phyloP scores from a whole-genome alignment of 164 flowering plant genomes.

The Vitis amurensis region DNA sequence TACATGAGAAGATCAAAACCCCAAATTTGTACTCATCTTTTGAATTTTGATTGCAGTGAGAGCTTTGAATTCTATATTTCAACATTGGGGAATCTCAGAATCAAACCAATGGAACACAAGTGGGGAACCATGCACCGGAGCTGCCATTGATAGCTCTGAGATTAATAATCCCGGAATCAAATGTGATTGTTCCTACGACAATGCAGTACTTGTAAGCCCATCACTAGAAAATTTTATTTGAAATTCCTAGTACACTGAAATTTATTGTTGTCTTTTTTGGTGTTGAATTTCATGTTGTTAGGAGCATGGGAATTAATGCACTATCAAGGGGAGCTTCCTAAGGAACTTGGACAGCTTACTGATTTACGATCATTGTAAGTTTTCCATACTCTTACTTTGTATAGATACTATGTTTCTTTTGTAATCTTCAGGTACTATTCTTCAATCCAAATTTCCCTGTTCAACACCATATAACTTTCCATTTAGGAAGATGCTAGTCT shows the following conservation, averaged over 20 bases:
- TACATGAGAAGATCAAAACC: too few relatives aligned
- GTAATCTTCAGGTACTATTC: too few relatives aligned
- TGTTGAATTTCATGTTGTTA: slow-evolving; percentile 2
- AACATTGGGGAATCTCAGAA: slow-evolving; percentile 26
- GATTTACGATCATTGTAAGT: slow-evolving; percentile 45
- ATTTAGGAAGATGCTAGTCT: too few relatives aligned
- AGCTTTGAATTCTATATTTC: slow-evolving; percentile 31
- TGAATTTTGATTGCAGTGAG: slow-evolving; percentile 20
- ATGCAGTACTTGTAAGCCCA: slow-evolving; percentile 45
- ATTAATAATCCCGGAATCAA: slow-evolving; percentile 31
- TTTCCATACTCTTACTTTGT: too few relatives aligned
- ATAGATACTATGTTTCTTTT: too few relatives aligned
- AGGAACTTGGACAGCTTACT: slow-evolving; percentile 53
- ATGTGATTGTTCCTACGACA: slow-evolving; percentile 30
- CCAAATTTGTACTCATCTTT: too few relatives aligned
- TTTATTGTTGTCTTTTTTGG: neutral
- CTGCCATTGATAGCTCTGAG: slow-evolving; percentile 16
- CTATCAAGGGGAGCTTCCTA: slow-evolving; percentile 41
- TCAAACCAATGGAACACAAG: slow-evolving; percentile 29
- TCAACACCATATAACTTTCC: too few relatives aligned
- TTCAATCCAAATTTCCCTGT: too few relatives aligned
- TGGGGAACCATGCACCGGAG: slow-evolving; percentile 38
- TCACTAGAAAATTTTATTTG: neutral
- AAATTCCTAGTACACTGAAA: neutral
- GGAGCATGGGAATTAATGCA: slow-evolving; percentile 35